Percentiles rank a stretch among this genome's conserved stretches.
Evolutionary conservation across 163 green algal species (phyloP).

Genomic region (Scenedesmus sp.): DNA sequence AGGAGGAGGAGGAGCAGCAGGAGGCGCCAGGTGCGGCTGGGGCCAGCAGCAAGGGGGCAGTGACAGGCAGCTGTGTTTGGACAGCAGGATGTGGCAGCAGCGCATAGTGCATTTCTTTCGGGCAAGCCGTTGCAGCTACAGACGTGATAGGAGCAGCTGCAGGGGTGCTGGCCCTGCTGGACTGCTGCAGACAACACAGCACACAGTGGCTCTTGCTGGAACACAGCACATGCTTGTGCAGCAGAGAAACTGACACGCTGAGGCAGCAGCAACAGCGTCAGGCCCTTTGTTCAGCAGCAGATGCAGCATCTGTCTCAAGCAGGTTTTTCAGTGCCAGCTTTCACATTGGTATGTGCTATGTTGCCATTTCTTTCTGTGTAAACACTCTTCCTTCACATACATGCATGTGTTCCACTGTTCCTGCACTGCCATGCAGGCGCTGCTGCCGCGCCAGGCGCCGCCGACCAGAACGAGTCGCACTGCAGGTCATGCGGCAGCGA

Average conservation of each 20-base stretch:
- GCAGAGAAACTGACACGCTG: too few relatives aligned
- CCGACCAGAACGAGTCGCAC: conserved; percentile 31
- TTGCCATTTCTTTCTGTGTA: neutral
- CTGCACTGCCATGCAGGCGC: neutral
- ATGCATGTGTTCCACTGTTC: neutral
- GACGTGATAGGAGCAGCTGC: too few relatives aligned
- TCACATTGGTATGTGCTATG: neutral
- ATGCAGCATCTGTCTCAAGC: too few relatives aligned
- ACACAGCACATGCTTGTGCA: too few relatives aligned
- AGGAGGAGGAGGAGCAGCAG: neutral
- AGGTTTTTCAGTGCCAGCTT: neutral
- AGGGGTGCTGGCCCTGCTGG: too few relatives aligned
- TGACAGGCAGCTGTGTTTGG: neutral
- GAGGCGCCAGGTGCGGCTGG: neutral
- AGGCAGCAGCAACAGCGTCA: too few relatives aligned
- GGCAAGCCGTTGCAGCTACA: too few relatives aligned
- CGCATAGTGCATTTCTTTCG: neutral
- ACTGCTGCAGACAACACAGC: too few relatives aligned
- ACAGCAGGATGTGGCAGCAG: neutral
- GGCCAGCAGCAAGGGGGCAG: neutral
- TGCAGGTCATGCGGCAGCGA: conserved; percentile 49
- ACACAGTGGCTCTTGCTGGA: too few relatives aligned
- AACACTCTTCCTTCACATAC: neutral
- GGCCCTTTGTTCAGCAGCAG: too few relatives aligned
- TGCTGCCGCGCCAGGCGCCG: neutral